Conservation (phyloP, 257 asterid genomes). For the Jacaranda mimosifolia region DNA sequence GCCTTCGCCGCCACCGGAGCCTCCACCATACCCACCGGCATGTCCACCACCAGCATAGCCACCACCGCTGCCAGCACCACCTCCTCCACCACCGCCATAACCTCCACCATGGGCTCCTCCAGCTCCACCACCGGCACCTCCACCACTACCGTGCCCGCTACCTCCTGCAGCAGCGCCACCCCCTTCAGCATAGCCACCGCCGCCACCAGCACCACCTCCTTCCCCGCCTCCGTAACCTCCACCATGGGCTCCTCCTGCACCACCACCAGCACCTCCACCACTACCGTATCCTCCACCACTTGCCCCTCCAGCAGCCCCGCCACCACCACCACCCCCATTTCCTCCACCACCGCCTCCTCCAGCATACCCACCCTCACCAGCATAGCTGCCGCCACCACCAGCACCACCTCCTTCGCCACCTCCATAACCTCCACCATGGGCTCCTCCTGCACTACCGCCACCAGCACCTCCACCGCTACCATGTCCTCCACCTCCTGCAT, state of each 20-base stretch:
- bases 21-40: slow-evolving; percentile 59
- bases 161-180: slow-evolving; percentile 56
- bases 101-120: slow-evolving; percentile 55
- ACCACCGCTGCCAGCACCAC: slow-evolving; percentile 44
- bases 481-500: slow-evolving; percentile 53
- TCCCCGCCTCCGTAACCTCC: slow-evolving; percentile 57
- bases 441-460: slow-evolving; percentile 48
- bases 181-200: slow-evolving; percentile 52
- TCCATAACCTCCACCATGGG: slow-evolving; percentile 61
- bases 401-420: slow-evolving; percentile 62
- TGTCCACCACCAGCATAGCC: slow-evolving; percentile 46
- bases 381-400: slow-evolving; percentile 65
- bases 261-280: slow-evolving; percentile 55
- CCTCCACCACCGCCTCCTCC: slow-evolving; percentile 65
- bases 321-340: slow-evolving; percentile 53
- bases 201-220: slow-evolving; percentile 34
- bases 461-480: slow-evolving; percentile 58
- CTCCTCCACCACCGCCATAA: slow-evolving; percentile 55
- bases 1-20: slow-evolving; percentile 61
- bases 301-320: slow-evolving; percentile 52
- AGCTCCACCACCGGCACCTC: slow-evolving; percentile 61
- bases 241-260: slow-evolving; percentile 53
- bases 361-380: slow-evolving; percentile 44
- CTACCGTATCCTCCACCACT: slow-evolving; percentile 54
- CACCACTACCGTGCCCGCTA: slow-evolving; percentile 63